Evolutionary conservation across 495 filamentous ascomycete species (phyloP).

Genomic region (Hypoxylon fuscum): DNA sequence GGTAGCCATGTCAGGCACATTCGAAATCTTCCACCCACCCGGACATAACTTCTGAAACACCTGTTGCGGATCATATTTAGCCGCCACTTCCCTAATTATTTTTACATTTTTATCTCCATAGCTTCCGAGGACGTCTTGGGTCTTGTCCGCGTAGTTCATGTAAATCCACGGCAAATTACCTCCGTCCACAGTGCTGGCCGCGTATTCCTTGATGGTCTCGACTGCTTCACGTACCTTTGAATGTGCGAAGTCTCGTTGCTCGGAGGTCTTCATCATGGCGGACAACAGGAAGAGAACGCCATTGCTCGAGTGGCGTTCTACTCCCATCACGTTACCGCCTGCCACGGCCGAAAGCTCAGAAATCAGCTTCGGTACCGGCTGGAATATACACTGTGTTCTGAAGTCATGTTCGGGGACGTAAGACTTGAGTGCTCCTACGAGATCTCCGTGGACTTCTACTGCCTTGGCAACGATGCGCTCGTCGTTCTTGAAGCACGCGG

Average conservation of each 20-base stretch:
- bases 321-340: neutral
- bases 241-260: neutral
- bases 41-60: slow-evolving; percentile 60
- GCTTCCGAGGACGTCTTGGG: slow-evolving; percentile 56
- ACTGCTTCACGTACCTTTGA: neutral
- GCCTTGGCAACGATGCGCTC: neutral
- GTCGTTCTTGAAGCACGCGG: neutral
- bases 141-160: slow-evolving; percentile 51
- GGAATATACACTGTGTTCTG: neutral
- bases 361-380: neutral
- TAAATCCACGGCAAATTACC: neutral
- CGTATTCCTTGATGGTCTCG: neutral
- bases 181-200: neutral
- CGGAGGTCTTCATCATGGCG: neutral
- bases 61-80: slow-evolving; percentile 59
- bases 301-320: neutral
- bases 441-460: neutral
- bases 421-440: neutral
- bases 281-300: neutral
- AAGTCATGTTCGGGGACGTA: neutral
- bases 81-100: slow-evolving; percentile 47
- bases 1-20: too few species aligned
- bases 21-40: slow-evolving; percentile 46
- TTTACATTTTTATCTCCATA: slow-evolving; percentile 58
- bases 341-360: neutral